phyloP scores from a whole-genome alignment of 192 early-diverging fungal genomes.

The Linnemannia elongata region DNA sequence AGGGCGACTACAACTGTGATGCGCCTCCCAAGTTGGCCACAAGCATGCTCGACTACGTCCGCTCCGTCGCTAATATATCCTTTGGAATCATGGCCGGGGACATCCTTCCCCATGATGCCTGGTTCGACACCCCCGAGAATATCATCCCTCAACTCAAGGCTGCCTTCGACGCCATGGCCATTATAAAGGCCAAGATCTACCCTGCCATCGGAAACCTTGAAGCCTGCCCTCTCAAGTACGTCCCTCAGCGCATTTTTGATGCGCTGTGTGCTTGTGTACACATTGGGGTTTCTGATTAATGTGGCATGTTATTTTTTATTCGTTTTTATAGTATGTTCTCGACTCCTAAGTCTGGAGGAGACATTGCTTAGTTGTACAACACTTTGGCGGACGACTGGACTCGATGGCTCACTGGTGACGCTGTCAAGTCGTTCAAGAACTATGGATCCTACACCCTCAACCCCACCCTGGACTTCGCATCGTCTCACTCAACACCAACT shows the following conservation, averaged over 20 bases:
- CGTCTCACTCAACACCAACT: slow-evolving; percentile 71
- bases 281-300: neutral
- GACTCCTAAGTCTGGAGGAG: slow-evolving; percentile 25
- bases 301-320: neutral
- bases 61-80: slow-evolving; percentile 24
- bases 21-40: slow-evolving; percentile 56
- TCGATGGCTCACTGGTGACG: slow-evolving; percentile 57
- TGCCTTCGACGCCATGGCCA: slow-evolving; percentile 53
- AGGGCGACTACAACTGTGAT: slow-evolving; percentile 64
- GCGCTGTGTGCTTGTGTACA: neutral
- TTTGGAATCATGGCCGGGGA: slow-evolving; percentile 64
- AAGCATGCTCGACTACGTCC: slow-evolving; percentile 53
- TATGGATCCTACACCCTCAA: slow-evolving; percentile 62
- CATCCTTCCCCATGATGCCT: slow-evolving; percentile 67
- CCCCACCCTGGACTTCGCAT: slow-evolving; percentile 60
- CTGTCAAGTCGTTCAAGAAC: slow-evolving; percentile 41
- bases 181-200: slow-evolving; percentile 44
- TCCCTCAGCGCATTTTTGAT: neutral
- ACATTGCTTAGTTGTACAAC: slow-evolving; percentile 66
- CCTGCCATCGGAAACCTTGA: slow-evolving; percentile 70
- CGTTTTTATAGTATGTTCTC: slow-evolving; percentile 28
- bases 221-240: slow-evolving; percentile 54
- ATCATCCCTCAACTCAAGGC: slow-evolving; percentile 29
- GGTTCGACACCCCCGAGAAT: slow-evolving; percentile 54
- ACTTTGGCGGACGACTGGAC: slow-evolving; percentile 57